These are phyloP conservation scores for Tilletia horrida DNA, from an alignment of 1,284 basidiomycete genomes.

Conservation along the genomic window DNA sequence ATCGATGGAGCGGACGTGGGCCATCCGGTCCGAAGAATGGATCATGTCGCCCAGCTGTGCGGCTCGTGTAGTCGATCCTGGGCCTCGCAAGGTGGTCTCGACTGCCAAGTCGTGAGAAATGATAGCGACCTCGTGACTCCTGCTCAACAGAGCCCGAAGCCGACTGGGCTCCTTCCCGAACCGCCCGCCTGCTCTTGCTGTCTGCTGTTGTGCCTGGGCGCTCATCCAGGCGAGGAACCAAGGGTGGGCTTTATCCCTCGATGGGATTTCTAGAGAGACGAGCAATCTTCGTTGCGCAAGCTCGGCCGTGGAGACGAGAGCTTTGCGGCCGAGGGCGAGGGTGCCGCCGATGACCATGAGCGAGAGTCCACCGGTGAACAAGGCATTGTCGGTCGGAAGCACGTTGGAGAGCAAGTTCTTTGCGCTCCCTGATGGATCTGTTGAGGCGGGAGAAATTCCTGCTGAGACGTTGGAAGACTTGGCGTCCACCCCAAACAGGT, in stretches of 20 bases:
- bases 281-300: conserved; percentile 83
- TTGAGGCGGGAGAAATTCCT: background rate
- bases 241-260: conserved; percentile 88
- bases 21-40: conserved; percentile 40
- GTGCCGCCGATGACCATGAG: conserved; percentile 52
- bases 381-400: conserved; percentile 33
- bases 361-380: conserved; percentile 50
- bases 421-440: background rate
- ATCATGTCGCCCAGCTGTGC: conserved; percentile 12
- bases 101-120: conserved; percentile 80
- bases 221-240: conserved; percentile 99
- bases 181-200: conserved; percentile 1
- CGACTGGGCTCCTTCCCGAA: background rate
- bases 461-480: background rate
- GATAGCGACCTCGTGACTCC: conserved; percentile 30
- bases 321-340: conserved; percentile 51
- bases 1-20: conserved; percentile 64
- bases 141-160: conserved; percentile 29
- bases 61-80: background rate
- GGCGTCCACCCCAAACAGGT: no score
- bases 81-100: conserved; percentile 63
- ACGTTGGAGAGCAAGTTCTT: background rate
- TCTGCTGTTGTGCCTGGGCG: conserved; percentile 16
- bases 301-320: conserved; percentile 67
- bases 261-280: conserved; percentile 92